These are phyloP conservation scores for Picochlorum sp. DNA, from an alignment of 139 green algal species.

Conservation along the genomic window DNA sequence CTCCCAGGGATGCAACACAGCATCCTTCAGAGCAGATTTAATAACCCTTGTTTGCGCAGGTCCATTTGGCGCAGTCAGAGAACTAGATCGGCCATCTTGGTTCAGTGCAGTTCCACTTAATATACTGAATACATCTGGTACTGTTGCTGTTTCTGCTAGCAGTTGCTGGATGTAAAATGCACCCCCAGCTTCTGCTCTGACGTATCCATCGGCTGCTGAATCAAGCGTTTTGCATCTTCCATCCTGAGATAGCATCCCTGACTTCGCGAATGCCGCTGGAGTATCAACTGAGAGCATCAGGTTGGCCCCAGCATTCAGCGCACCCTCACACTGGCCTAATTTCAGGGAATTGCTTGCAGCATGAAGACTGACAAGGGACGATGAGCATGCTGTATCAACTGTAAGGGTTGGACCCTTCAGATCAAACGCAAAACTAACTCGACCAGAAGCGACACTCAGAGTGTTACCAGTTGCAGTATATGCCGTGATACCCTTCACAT, in stretches of 20 bases:
- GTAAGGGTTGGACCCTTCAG: constrained; percentile 54
- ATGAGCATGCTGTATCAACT: constrained; percentile 79
- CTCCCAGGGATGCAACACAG: constrained; percentile 11
- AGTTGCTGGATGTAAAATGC: constrained; percentile 22
- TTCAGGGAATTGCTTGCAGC: constrained; percentile 19
- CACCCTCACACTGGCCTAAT: constrained; percentile 6
- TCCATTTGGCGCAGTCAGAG: constrained; percentile 50
- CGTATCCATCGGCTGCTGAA: constrained; percentile 39
- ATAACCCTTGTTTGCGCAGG: constrained; percentile 43
- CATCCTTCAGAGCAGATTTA: constrained; percentile 12
- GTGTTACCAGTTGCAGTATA: constrained; percentile 33
- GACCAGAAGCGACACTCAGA: constrained; percentile 63
- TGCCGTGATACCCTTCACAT: constrained; percentile 12
- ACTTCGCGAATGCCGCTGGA: constrained; percentile 33
- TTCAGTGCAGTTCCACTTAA: constrained; percentile 39
- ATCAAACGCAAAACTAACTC: constrained; percentile 71
- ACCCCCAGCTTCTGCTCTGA: constrained; percentile 37
- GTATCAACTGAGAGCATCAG: constrained; percentile 33
- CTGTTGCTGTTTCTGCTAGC: background rate
- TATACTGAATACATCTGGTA: background rate
- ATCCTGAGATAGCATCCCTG: constrained; percentile 45
- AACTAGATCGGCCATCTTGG: constrained; percentile 52
- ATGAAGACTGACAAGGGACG: constrained; percentile 50
- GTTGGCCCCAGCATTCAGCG: constrained; percentile 30
- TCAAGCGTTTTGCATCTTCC: constrained; percentile 46